A percentile compares a stretch with the other conserved stretches of the same genome.
phyloP scores from a whole-genome alignment of 768 basidiomycete species.

The Fibroporia radiculosa region DNA sequence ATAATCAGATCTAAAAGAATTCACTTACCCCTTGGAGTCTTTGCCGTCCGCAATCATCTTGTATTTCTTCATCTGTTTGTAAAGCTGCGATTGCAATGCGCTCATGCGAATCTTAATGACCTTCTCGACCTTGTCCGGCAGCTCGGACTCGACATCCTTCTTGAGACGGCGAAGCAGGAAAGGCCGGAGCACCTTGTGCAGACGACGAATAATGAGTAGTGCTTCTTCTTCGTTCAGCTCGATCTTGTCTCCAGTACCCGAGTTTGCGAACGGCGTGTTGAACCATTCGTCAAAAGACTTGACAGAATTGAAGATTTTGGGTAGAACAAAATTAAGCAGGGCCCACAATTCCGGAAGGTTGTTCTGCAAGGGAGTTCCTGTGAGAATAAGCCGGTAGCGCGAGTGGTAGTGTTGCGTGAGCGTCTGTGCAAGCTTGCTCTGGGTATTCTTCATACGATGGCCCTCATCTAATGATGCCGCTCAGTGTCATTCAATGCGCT shows the following conservation, averaged over 20 bases:
- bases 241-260: constrained; percentile 97
- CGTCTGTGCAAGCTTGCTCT: constrained; percentile 81
- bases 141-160: constrained; percentile 92
- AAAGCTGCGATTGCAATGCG: constrained; percentile 83
- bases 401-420: constrained; percentile 90
- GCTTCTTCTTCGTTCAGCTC: constrained; percentile 99
- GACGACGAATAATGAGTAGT: constrained; percentile 89
- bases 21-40: constrained; percentile 62
- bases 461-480: constrained; percentile 63
- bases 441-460: constrained; percentile 97
- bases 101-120: constrained; percentile 96
- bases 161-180: constrained; percentile 90
- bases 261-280: constrained; percentile 98
- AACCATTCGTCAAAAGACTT: constrained; percentile 99
- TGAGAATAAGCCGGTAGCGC: constrained; percentile 87
- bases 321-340: constrained; percentile 88
- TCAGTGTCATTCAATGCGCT: no score
- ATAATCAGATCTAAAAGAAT: not conserved
- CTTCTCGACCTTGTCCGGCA: constrained; percentile 97
- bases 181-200: constrained; percentile 92
- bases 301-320: constrained; percentile 97
- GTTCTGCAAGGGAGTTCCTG: constrained; percentile 94
- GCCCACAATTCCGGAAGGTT: constrained; percentile 96
- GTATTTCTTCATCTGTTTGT: constrained; percentile 97
- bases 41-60: constrained; percentile 92